Base-by-base conservation (phyloP, 208 protist genomes). In the Vickermania ingenoplastis region DNA sequence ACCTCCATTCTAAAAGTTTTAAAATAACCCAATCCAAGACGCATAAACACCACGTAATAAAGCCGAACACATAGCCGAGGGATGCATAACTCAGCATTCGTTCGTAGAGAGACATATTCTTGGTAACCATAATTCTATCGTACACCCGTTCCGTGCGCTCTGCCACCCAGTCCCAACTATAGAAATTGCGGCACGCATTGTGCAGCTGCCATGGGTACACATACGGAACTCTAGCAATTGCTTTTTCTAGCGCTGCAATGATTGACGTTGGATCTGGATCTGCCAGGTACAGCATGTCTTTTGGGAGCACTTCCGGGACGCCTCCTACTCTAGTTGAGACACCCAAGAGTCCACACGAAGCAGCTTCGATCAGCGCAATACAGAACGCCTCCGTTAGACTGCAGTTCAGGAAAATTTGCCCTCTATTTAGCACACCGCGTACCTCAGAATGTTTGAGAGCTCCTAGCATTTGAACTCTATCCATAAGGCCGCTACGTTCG, bases 361-460 rank as follows among this genome's bases (percentile, higher is more conserved):
- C 92, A 5, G 97, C 98, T 68, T 99, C 98, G 24, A 99, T 88
- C 53, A 99, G 96, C 0, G 97, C 97, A 66, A 99, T 99, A 72
- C 97, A 99, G 61, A 99, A 99, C 2, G 97, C 97, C 66, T 99
- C 98, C 0, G 98, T 99, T 25, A 99, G 67, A 48, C 94, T 98
- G 52, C 88, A 97, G 75, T 99, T 99, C 3, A 99, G 65, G 75
- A 99, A 99, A 28, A 99, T 98, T 66, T 99, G 91, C 3, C 97
- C 97, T 48, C 91, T 77, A 48, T 87, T 86, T 13, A 99, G 72
- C 36, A 99, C 88, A 23, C 86, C 74, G 21, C 77, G 71, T 21
- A 97, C 89, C 24, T 96, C 73, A 24, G 83, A 81, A 78, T 98
- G 96, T 67, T 86, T 83, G 25, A 98, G 76, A 5, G 88, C 81